Conservation (phyloP, 2,329 filamentous ascomycete genomes). For the Basipetospora chlamydospora region DNA sequence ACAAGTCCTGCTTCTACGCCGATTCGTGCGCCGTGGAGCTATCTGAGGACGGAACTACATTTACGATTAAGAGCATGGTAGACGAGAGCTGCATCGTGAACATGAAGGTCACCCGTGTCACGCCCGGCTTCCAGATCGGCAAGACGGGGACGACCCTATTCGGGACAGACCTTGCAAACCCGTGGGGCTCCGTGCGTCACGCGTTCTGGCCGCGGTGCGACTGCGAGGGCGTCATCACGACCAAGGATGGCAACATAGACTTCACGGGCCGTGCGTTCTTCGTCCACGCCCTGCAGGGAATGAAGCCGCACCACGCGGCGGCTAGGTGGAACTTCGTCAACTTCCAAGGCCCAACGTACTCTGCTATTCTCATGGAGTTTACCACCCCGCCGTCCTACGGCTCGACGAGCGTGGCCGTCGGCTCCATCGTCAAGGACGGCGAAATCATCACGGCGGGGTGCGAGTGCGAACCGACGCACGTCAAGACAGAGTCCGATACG, state of each 20-base stretch:
- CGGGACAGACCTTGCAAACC: conserved; percentile 70
- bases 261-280: conserved; percentile 70
- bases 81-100: conserved; percentile 75
- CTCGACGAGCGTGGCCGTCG: conserved; percentile 67
- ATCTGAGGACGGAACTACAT: conserved; percentile 67
- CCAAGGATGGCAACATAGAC: conserved; percentile 66
- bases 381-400: conserved; percentile 90
- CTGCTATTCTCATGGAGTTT: conserved; percentile 89
- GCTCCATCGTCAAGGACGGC: conserved; percentile 66
- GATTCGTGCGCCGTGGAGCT: conserved; percentile 75
- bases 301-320: conserved; percentile 97
- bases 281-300: conserved; percentile 80
- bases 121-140: conserved; percentile 75
- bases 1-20: conserved; percentile 72
- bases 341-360: conserved; percentile 78
- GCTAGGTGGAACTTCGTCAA: conserved; percentile 85
- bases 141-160: conserved; percentile 73
- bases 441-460: conserved; percentile 63
- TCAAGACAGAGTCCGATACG: conserved; percentile 52
- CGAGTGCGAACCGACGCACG: conserved; percentile 52
- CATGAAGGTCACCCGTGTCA: conserved; percentile 58
- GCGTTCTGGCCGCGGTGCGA: conserved; percentile 84
- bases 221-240: conserved; percentile 72
- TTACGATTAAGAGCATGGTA: conserved; percentile 80
- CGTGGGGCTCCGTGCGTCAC: conserved; percentile 88